Evolutionary conservation across 805 yeast species (phyloP).

Genomic region (Pichia kluyveri): DNA sequence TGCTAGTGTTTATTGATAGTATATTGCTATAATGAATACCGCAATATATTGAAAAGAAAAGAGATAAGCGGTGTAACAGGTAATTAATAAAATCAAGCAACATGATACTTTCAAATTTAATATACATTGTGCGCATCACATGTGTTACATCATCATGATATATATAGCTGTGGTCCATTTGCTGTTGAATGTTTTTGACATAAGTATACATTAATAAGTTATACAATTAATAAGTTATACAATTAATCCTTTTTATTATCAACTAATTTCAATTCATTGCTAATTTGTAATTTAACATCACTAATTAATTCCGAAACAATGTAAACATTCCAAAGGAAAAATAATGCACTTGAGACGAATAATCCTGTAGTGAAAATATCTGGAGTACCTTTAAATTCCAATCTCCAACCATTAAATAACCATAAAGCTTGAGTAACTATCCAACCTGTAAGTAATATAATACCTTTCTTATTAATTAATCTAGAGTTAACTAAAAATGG

Average conservation of each 20-base stretch:
- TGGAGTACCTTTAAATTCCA: conserved; percentile 70
- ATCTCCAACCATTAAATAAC: conserved; percentile 66
- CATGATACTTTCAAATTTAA: too few species aligned
- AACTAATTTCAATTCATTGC: neutral
- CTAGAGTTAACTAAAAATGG: conserved; percentile 46
- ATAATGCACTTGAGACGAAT: conserved; percentile 17
- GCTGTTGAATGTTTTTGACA: too few species aligned
- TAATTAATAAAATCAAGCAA: too few species aligned
- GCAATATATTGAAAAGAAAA: too few species aligned
- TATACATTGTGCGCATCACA: too few species aligned
- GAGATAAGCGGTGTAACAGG: too few species aligned
- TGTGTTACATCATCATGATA: too few species aligned
- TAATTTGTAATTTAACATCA: conserved; percentile 9
- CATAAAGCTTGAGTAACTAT: conserved; percentile 61
- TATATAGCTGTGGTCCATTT: too few species aligned
- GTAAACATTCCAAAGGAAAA: conserved; percentile 20
- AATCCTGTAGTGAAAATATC: conserved; percentile 17
- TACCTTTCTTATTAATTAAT: conserved; percentile 30
- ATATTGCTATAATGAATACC: too few species aligned
- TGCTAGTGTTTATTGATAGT: too few species aligned
- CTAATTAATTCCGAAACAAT: conserved; percentile 15
- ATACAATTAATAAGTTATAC: too few species aligned
- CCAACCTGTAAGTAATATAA: conserved; percentile 49
- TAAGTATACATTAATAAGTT: too few species aligned
- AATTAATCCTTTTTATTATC: neutral